Evolutionary conservation across 176 grass and related monocot species (phyloP), one percentile per base, ranked within the genome.

Genomic region (Aegilops speltoides): DNA sequence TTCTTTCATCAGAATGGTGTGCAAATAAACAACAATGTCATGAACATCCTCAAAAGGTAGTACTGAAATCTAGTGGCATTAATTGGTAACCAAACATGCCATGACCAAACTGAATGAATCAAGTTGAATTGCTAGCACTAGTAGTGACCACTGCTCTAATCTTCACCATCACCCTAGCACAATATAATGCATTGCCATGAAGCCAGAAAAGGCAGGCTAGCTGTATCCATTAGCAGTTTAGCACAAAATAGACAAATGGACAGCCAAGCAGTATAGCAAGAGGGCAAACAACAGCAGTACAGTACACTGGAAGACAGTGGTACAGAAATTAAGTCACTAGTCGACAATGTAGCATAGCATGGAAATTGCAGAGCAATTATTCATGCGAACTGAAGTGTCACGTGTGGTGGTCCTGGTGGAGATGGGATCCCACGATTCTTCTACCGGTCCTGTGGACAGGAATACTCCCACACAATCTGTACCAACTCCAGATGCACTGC

Each of bases 311-410:
- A 25, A 82, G 29, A 61, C 8, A 46, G 45, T 59, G 60, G 24
- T 22, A 33, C 26, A 25, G 6, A 38, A 81, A 38, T n/a, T 22
- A 2, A 28, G 4, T 26, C 20, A 25, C 3, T 41, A 74, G 74
- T 67, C 0, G 20, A 46, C 33, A 85, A 76, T 81, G 77, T 36
- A 76, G 38, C 56, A 79, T 28, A 76, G 38, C 56, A 79, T 71
- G 16, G 34, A 75, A 79, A 87, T 17, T 20, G 11, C 11, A 3
- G 40, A 63, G 25, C 25, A 50, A 16, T 59, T 56, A 26, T 48
- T 48, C 14, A 5, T 32, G 52, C 9, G 3, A 75, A 36, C 41
- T 54, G 28, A 67, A 76, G 46, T 40, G 69, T 23, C 28, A 37
- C 40, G 73, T 81, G 78, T 12, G 12, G 40, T 66, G 65, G 52